Percentiles rank a stretch among this genome's conserved stretches.
phyloP scores from a whole-genome alignment of 2,329 filamentous ascomycete species.

The Pestalotiopsis fici region DNA sequence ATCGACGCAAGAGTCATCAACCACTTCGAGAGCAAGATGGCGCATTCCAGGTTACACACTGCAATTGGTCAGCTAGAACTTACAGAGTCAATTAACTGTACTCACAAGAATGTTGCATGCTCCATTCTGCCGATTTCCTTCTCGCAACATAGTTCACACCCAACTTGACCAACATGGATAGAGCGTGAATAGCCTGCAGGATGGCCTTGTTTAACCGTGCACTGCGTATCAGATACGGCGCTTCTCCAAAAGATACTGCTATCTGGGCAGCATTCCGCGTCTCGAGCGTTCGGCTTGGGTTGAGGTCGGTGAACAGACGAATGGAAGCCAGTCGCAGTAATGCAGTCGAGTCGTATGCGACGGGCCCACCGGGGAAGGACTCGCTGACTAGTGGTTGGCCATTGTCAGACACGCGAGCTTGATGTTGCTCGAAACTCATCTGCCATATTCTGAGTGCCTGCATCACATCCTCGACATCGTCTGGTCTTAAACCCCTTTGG shows the following conservation, averaged over 20 bases:
- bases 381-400: constrained; percentile 49
- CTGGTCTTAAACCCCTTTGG: constrained; percentile 50
- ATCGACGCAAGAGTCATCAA: constrained; percentile 57
- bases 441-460: constrained; percentile 61
- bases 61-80: constrained; percentile 18
- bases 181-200: constrained; percentile 67
- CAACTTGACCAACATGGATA: constrained; percentile 66
- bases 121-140: constrained; percentile 63
- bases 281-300: constrained; percentile 62
- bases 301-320: constrained; percentile 65
- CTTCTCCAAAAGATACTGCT: constrained; percentile 59
- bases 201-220: constrained; percentile 63
- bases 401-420: constrained; percentile 50
- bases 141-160: constrained; percentile 64
- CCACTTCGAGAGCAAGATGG: constrained; percentile 62
- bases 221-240: constrained; percentile 59
- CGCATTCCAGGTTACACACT: constrained; percentile 65
- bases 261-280: constrained; percentile 65
- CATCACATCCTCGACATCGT: constrained; percentile 58
- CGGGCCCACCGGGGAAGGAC: constrained; percentile 55
- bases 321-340: constrained; percentile 64
- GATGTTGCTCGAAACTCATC: constrained; percentile 57
- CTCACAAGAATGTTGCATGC: constrained; percentile 63
- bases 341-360: constrained; percentile 68
- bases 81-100: constrained; percentile 12